Conservation (phyloP, 2,329 filamentous ascomycete genomes). For the Hypomyces perniciosus region DNA sequence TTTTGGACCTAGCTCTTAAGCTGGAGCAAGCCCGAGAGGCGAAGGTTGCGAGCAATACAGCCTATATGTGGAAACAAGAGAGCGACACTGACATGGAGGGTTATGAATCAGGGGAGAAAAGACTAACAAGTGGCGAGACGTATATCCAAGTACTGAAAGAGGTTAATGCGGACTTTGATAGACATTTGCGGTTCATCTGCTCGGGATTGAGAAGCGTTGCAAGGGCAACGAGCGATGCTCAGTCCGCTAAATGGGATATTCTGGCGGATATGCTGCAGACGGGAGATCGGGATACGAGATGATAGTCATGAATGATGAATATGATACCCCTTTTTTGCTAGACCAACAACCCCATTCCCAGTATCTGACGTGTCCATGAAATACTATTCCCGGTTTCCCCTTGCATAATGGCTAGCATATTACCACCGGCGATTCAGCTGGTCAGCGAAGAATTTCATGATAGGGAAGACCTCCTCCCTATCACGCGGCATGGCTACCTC, state of each 20-base stretch:
- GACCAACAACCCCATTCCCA: too few species aligned
- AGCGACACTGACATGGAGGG: constrained; percentile 28
- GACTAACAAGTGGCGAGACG: constrained; percentile 25
- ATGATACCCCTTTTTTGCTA: constrained; percentile 19
- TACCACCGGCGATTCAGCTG: constrained; percentile 37
- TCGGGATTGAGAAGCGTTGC: constrained; percentile 70
- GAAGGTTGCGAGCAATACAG: constrained; percentile 19
- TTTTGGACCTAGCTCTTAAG: constrained; percentile 68
- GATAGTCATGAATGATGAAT: constrained; percentile 14
- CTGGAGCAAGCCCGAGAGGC: constrained; percentile 55
- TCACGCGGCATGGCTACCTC: constrained; percentile 79
- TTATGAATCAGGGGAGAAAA: constrained; percentile 27
- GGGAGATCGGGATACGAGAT: constrained; percentile 23
- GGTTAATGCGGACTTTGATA: constrained; percentile 58
- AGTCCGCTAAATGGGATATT: constrained; percentile 65
- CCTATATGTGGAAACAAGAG: constrained; percentile 19
- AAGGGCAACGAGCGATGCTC: constrained; percentile 60
- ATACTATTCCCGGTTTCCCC: not conserved
- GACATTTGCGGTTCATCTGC: constrained; percentile 62
- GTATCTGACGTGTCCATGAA: not conserved
- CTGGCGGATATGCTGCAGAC: constrained; percentile 73
- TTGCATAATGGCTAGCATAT: not conserved
- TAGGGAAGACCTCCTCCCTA: constrained; percentile 78
- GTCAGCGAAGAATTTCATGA: constrained; percentile 78
- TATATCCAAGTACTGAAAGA: constrained; percentile 49